A percentile compares a stretch with the other conserved stretches of the same genome.
phyloP scores from a whole-genome alignment of 768 basidiomycete genomes.

The Piloderma croceum region DNA sequence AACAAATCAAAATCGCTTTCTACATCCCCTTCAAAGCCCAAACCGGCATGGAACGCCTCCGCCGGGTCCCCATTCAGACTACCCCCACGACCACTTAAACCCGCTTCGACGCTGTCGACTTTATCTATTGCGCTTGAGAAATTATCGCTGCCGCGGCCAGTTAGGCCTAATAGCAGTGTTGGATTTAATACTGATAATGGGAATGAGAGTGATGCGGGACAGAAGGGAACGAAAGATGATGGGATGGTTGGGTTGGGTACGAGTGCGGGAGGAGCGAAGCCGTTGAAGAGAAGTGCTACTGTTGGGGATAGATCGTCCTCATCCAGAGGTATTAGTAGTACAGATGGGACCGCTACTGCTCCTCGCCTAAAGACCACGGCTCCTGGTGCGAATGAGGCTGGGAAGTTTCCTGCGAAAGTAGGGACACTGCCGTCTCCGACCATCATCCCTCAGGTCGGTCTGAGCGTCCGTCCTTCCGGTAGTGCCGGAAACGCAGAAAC shows the following conservation, averaged over 20 bases:
- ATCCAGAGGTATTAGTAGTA: too few relatives aligned
- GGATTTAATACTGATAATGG: constrained; percentile 60
- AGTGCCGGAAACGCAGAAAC: not conserved
- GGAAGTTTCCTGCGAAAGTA: too few relatives aligned
- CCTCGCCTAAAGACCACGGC: too few relatives aligned
- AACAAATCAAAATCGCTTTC: not conserved
- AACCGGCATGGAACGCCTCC: not conserved
- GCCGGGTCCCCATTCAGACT: not conserved
- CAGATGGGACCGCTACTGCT: not conserved
- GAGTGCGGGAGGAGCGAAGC: constrained; percentile 9
- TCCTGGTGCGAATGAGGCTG: too few relatives aligned
- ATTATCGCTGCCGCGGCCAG: constrained; percentile 60
- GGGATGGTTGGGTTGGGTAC: constrained; percentile 12
- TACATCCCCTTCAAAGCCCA: not conserved
- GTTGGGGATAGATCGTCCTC: constrained; percentile 9
- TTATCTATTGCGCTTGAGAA: constrained; percentile 67
- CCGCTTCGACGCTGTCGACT: constrained; percentile 48
- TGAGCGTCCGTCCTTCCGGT: not conserved
- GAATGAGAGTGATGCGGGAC: constrained; percentile 13
- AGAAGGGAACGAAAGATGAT: constrained; percentile 16
- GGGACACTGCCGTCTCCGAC: too few relatives aligned
- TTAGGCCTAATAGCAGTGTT: constrained; percentile 51
- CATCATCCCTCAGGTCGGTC: too few relatives aligned
- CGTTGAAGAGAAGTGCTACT: constrained; percentile 12
- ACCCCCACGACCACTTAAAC: constrained; percentile 1